A percentile compares a stretch with the other conserved stretches of the same genome.
Conservation (phyloP, 192 early-diverging fungal species). For the Gonapodya prolifera region DNA sequence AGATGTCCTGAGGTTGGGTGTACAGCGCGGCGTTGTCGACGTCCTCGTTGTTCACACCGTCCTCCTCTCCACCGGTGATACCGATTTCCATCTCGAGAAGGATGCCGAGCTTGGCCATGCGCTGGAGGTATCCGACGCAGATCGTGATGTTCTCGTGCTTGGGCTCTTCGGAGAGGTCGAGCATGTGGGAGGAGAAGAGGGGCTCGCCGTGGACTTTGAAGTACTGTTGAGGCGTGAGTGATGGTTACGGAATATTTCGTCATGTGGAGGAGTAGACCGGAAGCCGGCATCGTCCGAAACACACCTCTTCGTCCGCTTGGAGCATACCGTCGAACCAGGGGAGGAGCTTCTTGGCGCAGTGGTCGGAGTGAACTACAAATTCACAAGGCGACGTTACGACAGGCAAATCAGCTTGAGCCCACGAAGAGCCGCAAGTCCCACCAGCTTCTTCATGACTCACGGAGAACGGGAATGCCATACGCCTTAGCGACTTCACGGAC, state of each 20-base stretch:
- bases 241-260: no score
- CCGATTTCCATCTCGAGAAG: constrained; percentile 98
- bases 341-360: constrained; percentile 93
- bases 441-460: constrained; percentile 36
- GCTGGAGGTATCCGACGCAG: constrained; percentile 81
- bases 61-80: constrained; percentile 96
- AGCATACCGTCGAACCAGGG: constrained; percentile 98
- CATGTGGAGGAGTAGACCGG: no score
- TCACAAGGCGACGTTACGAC: no score
- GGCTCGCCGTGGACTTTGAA: constrained; percentile 87
- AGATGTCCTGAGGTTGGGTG: constrained; percentile 92
- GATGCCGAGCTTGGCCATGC: constrained; percentile 76
- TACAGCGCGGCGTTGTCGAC: constrained; percentile 85
- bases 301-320: constrained; percentile 81
- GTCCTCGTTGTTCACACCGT: constrained; percentile 90
- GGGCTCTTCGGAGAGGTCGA: constrained; percentile 87
- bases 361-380: constrained; percentile 81
- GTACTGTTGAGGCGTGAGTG: no score
- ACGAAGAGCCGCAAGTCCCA: background rate
- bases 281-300: no score
- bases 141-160: constrained; percentile 89
- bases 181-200: constrained; percentile 96
- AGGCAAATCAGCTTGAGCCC: no score
- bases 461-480: constrained; percentile 55
- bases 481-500: constrained; percentile 66